Evolutionary conservation across 768 basidiomycete species (phyloP).

Genomic region (Pleurotus tuoliensis): DNA sequence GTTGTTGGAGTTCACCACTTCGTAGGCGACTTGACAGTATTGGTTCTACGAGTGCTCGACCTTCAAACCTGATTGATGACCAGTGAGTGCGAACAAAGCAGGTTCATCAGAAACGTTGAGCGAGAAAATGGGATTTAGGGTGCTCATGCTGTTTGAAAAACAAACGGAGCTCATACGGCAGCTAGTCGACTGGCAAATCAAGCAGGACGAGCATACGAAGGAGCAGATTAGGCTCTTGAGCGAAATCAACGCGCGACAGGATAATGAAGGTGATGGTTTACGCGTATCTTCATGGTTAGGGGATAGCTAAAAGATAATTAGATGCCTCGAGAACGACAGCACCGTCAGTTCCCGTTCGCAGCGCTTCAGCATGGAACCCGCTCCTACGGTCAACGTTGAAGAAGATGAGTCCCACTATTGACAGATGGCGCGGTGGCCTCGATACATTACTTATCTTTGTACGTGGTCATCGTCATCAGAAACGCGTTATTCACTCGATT

Average conservation of each 20-base stretch:
- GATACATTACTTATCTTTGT: constrained; percentile 19
- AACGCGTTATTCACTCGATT: neutral
- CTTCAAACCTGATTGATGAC: neutral
- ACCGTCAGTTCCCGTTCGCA: constrained; percentile 12
- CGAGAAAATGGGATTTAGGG: neutral
- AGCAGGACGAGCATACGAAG: constrained; percentile 1
- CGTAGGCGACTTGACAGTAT: neutral
- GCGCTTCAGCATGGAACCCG: constrained; percentile 15
- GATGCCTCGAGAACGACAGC: neutral
- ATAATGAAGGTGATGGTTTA: neutral
- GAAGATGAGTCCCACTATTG: constrained; percentile 15
- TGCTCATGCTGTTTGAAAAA: neutral
- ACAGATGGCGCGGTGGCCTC: constrained; percentile 16
- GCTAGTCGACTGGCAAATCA: neutral
- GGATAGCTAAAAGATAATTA: neutral
- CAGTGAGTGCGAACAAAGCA: neutral
- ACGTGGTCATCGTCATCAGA: neutral
- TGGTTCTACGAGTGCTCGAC: neutral
- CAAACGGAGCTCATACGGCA: constrained; percentile 2
- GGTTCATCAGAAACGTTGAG: too few relatives aligned
- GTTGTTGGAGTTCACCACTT: neutral
- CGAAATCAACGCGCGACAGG: constrained; percentile 5
- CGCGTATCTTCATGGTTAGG: too few relatives aligned
- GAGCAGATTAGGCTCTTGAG: constrained; percentile 6
- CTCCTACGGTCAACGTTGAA: constrained; percentile 13